Evolutionary conservation across 768 basidiomycete genomes (phyloP).

Genomic region (Suillus luteus): DNA sequence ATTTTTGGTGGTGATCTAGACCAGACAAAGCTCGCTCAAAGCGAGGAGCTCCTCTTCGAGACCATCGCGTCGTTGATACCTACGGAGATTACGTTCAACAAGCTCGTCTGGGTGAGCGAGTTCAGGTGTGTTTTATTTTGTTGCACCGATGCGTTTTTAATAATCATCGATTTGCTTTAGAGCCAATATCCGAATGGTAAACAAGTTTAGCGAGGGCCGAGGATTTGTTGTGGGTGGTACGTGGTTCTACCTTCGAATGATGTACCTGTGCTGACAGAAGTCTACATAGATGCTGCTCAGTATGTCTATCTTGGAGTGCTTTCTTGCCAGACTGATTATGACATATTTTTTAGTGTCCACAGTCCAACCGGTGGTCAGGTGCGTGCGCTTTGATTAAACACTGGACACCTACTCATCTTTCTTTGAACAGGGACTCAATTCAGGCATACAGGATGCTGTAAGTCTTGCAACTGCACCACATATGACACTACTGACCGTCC

Average conservation of each 20-base stretch:
- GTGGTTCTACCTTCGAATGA: background rate
- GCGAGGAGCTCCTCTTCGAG: conserved; percentile 31
- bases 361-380: conserved; percentile 3
- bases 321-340: background rate
- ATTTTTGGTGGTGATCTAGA: conserved; percentile 15
- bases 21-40: conserved; percentile 18
- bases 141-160: background rate
- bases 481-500: background rate
- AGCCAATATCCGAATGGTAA: background rate
- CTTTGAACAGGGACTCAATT: conserved; percentile 38
- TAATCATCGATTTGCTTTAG: background rate
- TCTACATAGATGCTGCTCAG: background rate
- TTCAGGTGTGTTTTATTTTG: conserved; percentile 27
- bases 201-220: background rate
- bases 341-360: background rate
- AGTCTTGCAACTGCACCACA: conserved; percentile 12
- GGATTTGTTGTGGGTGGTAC: background rate
- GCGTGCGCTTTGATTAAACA: background rate
- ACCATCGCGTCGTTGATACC: conserved; percentile 22
- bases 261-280: background rate
- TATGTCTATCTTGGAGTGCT: background rate
- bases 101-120: conserved; percentile 29
- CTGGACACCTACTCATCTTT: background rate
- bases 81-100: conserved; percentile 27
- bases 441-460: conserved; percentile 42